Evolutionary conservation across 768 basidiomycete genomes (phyloP).

Genomic region (Boletus rufocinnamomeus): DNA sequence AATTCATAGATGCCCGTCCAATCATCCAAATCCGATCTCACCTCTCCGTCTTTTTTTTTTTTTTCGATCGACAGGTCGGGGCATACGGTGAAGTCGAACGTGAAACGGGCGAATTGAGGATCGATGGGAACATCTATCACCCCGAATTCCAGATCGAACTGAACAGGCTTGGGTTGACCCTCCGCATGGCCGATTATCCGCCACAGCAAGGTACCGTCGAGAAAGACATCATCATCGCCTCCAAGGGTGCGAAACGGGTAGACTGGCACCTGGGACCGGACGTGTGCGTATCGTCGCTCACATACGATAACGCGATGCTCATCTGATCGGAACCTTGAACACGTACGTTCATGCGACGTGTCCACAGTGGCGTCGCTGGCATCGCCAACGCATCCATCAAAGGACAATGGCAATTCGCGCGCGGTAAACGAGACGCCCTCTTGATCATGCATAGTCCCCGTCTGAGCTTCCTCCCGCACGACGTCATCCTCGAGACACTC

Average conservation of each 20-base stretch:
- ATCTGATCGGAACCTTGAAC: background rate
- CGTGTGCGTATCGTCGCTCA: conserved; percentile 20
- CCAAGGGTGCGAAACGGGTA: conserved; percentile 22
- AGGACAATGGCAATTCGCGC: conserved; percentile 38
- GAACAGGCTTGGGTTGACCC: background rate
- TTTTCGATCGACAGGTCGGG: conserved; percentile 31
- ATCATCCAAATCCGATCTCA: background rate
- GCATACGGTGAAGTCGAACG: conserved; percentile 35
- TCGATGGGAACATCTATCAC: conserved; percentile 38
- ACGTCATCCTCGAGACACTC: conserved; percentile 29
- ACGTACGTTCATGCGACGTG: background rate
- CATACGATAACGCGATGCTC: background rate
- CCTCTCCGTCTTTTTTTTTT: too few relatives aligned
- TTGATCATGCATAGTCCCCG: conserved; percentile 37
- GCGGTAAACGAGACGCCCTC: conserved; percentile 36
- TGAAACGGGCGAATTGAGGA: conserved; percentile 32
- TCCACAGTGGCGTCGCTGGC: conserved; percentile 21
- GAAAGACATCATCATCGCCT: conserved; percentile 25
- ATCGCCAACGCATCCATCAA: conserved; percentile 35
- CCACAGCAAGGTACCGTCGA: conserved; percentile 21
- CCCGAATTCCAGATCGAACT: conserved; percentile 20
- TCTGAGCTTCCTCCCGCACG: conserved; percentile 17
- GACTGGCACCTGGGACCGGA: conserved; percentile 18
- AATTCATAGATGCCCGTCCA: background rate
- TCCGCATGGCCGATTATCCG: conserved; percentile 18